phyloP scores from a whole-genome alignment of 805 yeast species.

The Zygosaccharomyces rouxii region DNA sequence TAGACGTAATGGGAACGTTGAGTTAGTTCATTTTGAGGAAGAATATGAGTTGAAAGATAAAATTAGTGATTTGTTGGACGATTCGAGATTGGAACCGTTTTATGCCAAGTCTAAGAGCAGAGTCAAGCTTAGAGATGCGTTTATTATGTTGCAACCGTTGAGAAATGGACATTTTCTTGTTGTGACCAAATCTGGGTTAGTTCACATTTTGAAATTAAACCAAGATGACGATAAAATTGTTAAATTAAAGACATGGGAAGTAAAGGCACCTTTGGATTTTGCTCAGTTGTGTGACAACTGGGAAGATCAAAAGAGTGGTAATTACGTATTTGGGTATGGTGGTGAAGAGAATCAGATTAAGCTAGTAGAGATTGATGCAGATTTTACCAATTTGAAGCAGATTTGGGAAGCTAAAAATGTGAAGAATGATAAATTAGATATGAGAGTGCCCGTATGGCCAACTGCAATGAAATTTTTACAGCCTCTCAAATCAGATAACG shows the following conservation, averaged over 20 bases:
- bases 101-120: constrained; percentile 28
- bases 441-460: constrained; percentile 77
- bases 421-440: constrained; percentile 69
- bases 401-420: constrained; percentile 78
- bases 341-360: constrained; percentile 66
- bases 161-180: constrained; percentile 32
- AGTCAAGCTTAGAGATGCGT: constrained; percentile 35
- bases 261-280: constrained; percentile 46
- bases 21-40: constrained; percentile 33
- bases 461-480: constrained; percentile 47
- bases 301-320: constrained; percentile 34
- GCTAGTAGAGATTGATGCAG: constrained; percentile 25
- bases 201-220: constrained; percentile 30
- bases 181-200: constrained; percentile 36
- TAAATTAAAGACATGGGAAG: constrained; percentile 19
- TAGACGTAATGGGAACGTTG: constrained; percentile 43
- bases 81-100: constrained; percentile 20
- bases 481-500: constrained; percentile 35
- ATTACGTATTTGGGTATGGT: constrained; percentile 62
- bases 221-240: constrained; percentile 14
- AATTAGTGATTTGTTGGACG: constrained; percentile 22
- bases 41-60: constrained; percentile 21
- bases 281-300: constrained; percentile 45
- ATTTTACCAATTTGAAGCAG: constrained; percentile 28
- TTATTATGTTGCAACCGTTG: constrained; percentile 34